Conservation (phyloP, 495 filamentous ascomycete species). For the Sabuloglossum arenarium region DNA sequence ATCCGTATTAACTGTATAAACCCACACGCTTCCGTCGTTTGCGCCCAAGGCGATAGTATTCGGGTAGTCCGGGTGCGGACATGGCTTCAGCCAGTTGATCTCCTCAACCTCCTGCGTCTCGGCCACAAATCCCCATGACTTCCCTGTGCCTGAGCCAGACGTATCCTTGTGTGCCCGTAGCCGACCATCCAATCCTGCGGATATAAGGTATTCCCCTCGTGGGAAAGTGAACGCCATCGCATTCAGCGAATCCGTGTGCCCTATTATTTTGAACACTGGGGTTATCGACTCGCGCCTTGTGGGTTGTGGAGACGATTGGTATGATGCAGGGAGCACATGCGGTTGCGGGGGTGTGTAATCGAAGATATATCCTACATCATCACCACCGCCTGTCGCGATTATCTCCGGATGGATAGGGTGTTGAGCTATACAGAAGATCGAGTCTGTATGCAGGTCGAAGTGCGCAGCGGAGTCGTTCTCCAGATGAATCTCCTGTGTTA, state of each 20-base stretch:
- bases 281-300: conserved; percentile 35
- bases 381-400: conserved; percentile 75
- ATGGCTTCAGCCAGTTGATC: conserved; percentile 75
- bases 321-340: conserved; percentile 51
- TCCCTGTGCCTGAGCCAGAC: conserved; percentile 13
- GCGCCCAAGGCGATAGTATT: conserved; percentile 84
- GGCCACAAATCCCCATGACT: conserved; percentile 39
- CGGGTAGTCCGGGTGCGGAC: conserved; percentile 42
- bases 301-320: conserved; percentile 44
- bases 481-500: conserved; percentile 45
- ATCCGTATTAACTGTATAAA: conserved; percentile 57
- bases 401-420: conserved; percentile 63
- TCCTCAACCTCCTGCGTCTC: conserved; percentile 77
- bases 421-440: conserved; percentile 80
- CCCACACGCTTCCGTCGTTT: conserved; percentile 87
- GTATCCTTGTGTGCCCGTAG: conserved; percentile 15
- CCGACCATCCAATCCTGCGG: conserved; percentile 69
- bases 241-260: conserved; percentile 82
- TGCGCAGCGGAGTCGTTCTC: conserved; percentile 83
- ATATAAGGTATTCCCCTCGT: conserved; percentile 62
- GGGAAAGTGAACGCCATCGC: conserved; percentile 68
- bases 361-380: conserved; percentile 65
- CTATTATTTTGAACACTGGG: conserved; percentile 47
- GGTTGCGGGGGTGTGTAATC: conserved; percentile 33
- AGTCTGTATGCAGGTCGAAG: conserved; percentile 75